Evolutionary conservation across 805 yeast species (phyloP), one percentile per base, ranked within the genome.

Genomic region (Lipomyces chichibuensis): DNA sequence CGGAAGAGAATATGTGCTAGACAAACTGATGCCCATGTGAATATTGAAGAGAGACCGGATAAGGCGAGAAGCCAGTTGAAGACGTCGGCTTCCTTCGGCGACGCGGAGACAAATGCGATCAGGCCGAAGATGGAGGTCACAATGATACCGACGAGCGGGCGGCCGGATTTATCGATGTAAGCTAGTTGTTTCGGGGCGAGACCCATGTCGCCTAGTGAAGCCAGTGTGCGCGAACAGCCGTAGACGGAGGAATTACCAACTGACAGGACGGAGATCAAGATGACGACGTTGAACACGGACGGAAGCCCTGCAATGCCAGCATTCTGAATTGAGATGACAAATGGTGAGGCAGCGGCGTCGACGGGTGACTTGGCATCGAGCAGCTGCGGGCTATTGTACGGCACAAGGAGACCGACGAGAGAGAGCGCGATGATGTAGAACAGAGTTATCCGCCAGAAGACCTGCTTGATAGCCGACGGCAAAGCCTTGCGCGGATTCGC

Each of bases 1-100:
- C 91, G 87, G 79, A 88, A 89, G 72, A 93, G 82, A 61, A 90
- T 79, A 74, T 88, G 93, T 57, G 88, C 85, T 54, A 84, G 78
- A 74, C 89, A 87, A 69, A 90, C 87, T 5, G 91, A 84, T 60
- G 87, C 88, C 96, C 96, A 90, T 39, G 91, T 87, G 78, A 89
- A 86, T 66, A 90, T 81, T n/a, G 92, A 87, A 0, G 92, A 86
- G 70, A 90, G 80, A 68, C 93, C 93, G 53, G 92, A 87, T 43
- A 90, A 77, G 17, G 93, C 89, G 73, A 88, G 80, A 77, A 90
- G 78, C 95, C 95, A 90, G 71, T 81, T 81, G 79, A 90, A 91
- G 37, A 89, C 88, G 13, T 67, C 72, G 25, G 65, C 69, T 52
- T 87, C 81, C 65, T 82, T 78, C 8, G 82, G 78, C 53, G 89